Conservation (phyloP, 345 rosid genomes). For the Chamaenerion angustifolium region DNA sequence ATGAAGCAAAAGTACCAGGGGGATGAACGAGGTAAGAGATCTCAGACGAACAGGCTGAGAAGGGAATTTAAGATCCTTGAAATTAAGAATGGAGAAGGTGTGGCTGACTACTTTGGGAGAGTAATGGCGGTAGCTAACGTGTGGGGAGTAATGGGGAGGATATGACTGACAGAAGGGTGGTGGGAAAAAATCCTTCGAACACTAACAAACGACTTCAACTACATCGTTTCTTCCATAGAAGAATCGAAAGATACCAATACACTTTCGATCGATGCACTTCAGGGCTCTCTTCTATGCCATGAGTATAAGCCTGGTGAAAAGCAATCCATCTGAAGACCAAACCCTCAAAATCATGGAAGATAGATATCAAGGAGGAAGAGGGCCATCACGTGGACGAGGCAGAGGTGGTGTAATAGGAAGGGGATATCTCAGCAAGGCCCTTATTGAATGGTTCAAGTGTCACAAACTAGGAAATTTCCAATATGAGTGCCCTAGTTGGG, state of each 20-base stretch:
- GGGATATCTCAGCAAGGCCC: no score
- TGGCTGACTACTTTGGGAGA: neutral
- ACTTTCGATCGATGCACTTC: no score
- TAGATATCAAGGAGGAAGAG: neutral
- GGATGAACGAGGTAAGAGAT: no score
- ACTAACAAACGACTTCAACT: no score
- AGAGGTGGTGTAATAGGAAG: no score
- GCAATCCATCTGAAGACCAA: neutral
- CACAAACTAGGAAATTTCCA: no score
- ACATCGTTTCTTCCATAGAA: no score
- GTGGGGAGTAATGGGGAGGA: neutral
- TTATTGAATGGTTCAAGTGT: no score
- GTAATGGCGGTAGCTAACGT: neutral
- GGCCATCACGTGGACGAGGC: no score
- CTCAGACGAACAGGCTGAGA: neutral
- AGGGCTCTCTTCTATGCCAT: no score
- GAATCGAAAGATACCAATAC: no score
- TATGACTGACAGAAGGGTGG: neutral
- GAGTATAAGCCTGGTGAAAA: neutral
- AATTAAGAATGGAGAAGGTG: neutral
- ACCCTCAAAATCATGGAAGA: neutral
- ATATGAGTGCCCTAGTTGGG: neutral
- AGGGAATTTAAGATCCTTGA: neutral
- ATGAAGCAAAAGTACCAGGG: no score
- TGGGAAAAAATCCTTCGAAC: conserved; percentile 6